Conservation (phyloP, 2,329 filamentous ascomycete genomes). For the Xylariaceae sp. region DNA sequence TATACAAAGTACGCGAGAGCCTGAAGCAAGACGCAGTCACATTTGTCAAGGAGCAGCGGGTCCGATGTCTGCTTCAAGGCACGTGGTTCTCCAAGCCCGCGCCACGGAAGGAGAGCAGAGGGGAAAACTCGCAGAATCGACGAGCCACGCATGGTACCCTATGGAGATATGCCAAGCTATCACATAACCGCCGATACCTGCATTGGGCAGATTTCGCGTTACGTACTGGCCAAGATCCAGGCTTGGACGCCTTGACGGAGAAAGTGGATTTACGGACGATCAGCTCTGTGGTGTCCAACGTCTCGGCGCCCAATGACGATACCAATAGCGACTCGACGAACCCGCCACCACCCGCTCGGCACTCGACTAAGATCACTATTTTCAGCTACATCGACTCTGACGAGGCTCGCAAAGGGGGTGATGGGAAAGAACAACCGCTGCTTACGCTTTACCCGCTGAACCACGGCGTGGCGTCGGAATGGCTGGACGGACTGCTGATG, state of each 20-base stretch:
- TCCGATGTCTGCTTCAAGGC: constrained; percentile 82
- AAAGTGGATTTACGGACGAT: constrained; percentile 85
- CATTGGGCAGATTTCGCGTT: constrained; percentile 83
- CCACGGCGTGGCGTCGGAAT: constrained; percentile 85
- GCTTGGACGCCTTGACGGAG: constrained; percentile 68
- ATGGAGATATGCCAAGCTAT: constrained; percentile 84
- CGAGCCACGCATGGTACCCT: constrained; percentile 46
- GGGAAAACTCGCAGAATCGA: constrained; percentile 34
- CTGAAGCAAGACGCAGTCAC: constrained; percentile 86
- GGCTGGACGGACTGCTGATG: constrained; percentile 94
- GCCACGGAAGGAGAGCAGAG: constrained; percentile 40
- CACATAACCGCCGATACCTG: constrained; percentile 83
- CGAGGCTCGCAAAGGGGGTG: constrained; percentile 31
- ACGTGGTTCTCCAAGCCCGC: constrained; percentile 72
- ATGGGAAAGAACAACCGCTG: constrained; percentile 65
- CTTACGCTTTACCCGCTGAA: constrained; percentile 78
- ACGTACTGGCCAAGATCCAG: constrained; percentile 60
- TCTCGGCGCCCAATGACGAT: constrained; percentile 60
- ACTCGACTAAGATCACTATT: constrained; percentile 85
- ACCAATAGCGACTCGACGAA: constrained; percentile 36
- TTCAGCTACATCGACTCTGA: constrained; percentile 60
- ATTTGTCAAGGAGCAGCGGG: constrained; percentile 95
- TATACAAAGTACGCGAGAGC: constrained; percentile 86
- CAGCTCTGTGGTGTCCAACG: constrained; percentile 90
- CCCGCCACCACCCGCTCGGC: constrained; percentile 22